Evolutionary conservation across 2,329 filamentous ascomycete genomes (phyloP).

Genomic region (Curvularia sp.): DNA sequence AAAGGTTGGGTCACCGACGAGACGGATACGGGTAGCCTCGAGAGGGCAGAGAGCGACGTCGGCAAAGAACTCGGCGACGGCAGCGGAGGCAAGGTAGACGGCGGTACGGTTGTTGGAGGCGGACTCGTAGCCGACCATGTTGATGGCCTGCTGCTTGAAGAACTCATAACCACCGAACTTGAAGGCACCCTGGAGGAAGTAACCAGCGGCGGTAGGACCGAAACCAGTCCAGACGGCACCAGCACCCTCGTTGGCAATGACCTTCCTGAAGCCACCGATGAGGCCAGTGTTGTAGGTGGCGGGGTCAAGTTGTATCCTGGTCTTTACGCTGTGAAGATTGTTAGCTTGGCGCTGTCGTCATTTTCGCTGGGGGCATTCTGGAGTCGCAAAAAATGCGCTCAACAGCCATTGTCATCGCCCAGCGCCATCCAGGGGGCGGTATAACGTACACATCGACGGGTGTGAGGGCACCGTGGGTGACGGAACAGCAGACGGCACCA

Average conservation of each 20-base stretch:
- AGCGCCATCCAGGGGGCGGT: conserved; percentile 11
- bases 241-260: conserved; percentile 78
- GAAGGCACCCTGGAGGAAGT: conserved; percentile 93
- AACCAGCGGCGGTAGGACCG: conserved; percentile 85
- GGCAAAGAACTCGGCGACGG: conserved; percentile 69
- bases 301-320: conserved; percentile 91
- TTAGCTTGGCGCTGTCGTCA: conserved; percentile 37
- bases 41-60: conserved; percentile 89
- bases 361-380: conserved; percentile 12
- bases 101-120: conserved; percentile 80
- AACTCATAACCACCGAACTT: conserved; percentile 96
- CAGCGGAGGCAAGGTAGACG: conserved; percentile 76
- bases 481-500: conserved; percentile 95
- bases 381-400: conserved; percentile 20
- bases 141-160: conserved; percentile 93
- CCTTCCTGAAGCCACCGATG: conserved; percentile 85
- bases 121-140: conserved; percentile 70
- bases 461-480: conserved; percentile 96
- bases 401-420: conserved; percentile 38
- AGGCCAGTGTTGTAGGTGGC: conserved; percentile 86
- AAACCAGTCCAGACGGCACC: conserved; percentile 84
- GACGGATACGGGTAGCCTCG: conserved; percentile 91
- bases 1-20: conserved; percentile 86
- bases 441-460: conserved; percentile 97
- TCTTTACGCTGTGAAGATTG: conserved; percentile 76